Evolutionary conservation across 768 basidiomycete species (phyloP), one percentile per base, ranked within the genome.

Genomic region (Hemileccinum rubropunctum): DNA sequence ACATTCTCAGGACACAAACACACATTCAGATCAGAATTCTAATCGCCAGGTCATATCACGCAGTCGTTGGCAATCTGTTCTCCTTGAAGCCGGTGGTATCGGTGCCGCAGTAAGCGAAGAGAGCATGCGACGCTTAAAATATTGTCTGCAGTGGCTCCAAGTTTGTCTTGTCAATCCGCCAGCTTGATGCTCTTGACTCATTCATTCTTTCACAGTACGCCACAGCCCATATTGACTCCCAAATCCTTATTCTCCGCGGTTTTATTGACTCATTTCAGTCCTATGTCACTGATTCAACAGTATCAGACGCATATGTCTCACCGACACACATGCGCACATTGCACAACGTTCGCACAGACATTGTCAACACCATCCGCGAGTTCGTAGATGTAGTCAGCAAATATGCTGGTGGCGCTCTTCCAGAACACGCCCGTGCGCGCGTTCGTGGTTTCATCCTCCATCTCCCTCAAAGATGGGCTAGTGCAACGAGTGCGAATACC

Each of bases 91-190:
- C 2, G 91, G 92, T 13, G 92, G 92, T 0, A 74, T 95, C 30
- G 81, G 91, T 50, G 91, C 89, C 0, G 92, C 93, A 8, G 74
- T 95, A 28, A 92, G 91, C 65, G 91, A 94, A 54, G 93, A 95
- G 67, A 92, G 85, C 60, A 88, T 95, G 87, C 76, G 88, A 48
- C 75, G 88, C 46, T 68, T 95, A 35, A 83, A 84, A 63, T 95
- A 94, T 62, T 92, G 89, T 68, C 64, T 95, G 26, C 82, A 90
- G 50, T 95, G 91, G 91, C 73, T 95, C 15, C 86, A 89, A 75
- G 90, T 91, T 23, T 20, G 80, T 73, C 5, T 18, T 43, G 9
- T 42, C 37, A 7, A 35, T 17, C 8, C 11, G 9, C 37, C 47
- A 7, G 15, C 15, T 6, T 27, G 21, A 35, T 26, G 0, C 26